Conservation (phyloP, 2,329 filamentous ascomycete species). For the Eurotiales sp. region DNA sequence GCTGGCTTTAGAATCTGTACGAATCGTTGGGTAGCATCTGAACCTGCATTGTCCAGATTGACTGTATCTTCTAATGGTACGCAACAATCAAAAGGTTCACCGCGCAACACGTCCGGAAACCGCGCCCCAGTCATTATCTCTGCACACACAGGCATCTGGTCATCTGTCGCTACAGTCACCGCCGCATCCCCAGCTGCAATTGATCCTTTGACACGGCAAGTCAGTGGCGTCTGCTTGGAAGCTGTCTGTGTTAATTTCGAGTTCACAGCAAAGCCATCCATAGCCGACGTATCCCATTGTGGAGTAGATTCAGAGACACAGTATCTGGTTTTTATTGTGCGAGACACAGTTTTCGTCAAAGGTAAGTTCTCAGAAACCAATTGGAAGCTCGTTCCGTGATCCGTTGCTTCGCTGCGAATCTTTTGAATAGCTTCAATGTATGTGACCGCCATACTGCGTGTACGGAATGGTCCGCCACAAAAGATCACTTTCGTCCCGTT, state of each 20-base stretch:
- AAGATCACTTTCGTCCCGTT: no score
- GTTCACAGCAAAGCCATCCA: slow-evolving; percentile 28
- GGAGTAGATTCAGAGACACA: slow-evolving; percentile 18
- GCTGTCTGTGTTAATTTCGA: slow-evolving; percentile 20
- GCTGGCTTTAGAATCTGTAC: slow-evolving; percentile 19
- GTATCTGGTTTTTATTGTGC: slow-evolving; percentile 5
- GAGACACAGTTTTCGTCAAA: neutral
- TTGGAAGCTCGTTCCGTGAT: neutral
- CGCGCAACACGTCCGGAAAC: slow-evolving; percentile 20
- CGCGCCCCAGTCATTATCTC: slow-evolving; percentile 31
- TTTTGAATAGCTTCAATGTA: slow-evolving; percentile 1
- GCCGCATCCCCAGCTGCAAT: slow-evolving; percentile 20
- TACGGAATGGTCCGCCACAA: no score
- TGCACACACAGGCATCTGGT: slow-evolving; percentile 18
- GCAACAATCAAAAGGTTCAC: slow-evolving; percentile 18
- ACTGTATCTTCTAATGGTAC: slow-evolving; percentile 21
- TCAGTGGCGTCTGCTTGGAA: slow-evolving; percentile 17
- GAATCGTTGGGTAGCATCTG: slow-evolving; percentile 1
- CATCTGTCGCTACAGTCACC: slow-evolving; percentile 1
- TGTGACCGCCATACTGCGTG: neutral
- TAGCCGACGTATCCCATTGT: slow-evolving; percentile 26
- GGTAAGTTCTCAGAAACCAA: neutral
- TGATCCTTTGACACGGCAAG: slow-evolving; percentile 17
- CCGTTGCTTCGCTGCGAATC: neutral
- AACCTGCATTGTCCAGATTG: neutral